Evolutionary conservation across 1,284 basidiomycete species (phyloP), one percentile per base, ranked within the genome.

Genomic region (Ustilago nuda): DNA sequence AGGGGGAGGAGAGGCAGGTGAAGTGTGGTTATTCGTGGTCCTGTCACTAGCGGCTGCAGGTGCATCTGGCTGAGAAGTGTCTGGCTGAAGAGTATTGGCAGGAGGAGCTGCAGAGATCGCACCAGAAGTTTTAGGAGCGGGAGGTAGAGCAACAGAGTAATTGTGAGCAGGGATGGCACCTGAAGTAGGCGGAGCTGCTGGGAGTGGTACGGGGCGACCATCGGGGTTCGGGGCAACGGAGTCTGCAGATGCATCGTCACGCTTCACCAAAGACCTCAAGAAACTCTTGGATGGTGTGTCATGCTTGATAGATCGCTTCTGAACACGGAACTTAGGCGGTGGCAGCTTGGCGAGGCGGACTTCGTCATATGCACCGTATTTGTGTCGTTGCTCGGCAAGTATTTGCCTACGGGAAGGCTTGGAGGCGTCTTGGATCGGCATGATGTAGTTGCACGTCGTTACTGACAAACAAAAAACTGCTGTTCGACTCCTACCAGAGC

Each of bases 281-380:
- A 19, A 15, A 3, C 43, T 19, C 13, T 11, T 45, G 4, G 15
- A 19, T 6, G 39, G 1, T 19, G 43, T 19, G n/a, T 45, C n/a
- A 19, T 7, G 43, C 13, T 11, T 8, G 6, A 19, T 4, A 19
- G 43, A 45, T 19, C 43, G 43, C 30, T 50, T 32, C 15, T 12
- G 23, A 50, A 50, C 17, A 11, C 27, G 27, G 15, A 27, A 0
- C 6, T 17, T 15, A 27, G 13, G 56, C 5, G 39, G 46, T 17
- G 46, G 19, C 2, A 33, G 27, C 41, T 67, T 50, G 17, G 57
- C 19, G 2, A 68, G 55, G 1, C 60, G 72, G 15, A 43, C 62
- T 15, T 59, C 59, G 27, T 69, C 59, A 32, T 75, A 70, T 2
- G 72, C 67, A 9, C 67, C 72, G n/a, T 61, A 57, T 15, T 45